A percentile compares a stretch with the other conserved stretches of the same genome.
Conservation (phyloP, 257 asterid genomes). For the Capsicum pubescens region DNA sequence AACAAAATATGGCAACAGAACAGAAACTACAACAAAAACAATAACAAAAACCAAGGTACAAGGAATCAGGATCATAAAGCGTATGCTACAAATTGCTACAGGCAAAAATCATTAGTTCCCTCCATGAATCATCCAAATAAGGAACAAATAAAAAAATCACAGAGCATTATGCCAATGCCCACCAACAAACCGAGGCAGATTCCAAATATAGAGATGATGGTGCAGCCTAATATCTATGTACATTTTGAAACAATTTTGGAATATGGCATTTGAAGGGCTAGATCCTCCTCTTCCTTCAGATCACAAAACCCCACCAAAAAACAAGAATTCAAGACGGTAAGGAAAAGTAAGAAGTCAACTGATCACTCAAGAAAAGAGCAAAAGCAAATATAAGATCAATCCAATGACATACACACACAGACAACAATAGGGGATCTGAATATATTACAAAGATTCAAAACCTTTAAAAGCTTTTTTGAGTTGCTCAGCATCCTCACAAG, state of each 20-base stretch:
- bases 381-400: neutral
- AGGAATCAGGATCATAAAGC: neutral
- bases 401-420: neutral
- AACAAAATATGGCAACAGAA: too few relatives aligned
- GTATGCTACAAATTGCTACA: neutral
- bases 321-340: neutral
- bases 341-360: neutral
- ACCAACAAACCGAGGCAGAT: neutral
- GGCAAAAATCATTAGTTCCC: neutral
- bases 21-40: too few relatives aligned
- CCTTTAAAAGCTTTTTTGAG: conserved; percentile 84
- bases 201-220: neutral
- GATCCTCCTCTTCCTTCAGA: neutral
- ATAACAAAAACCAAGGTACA: too few relatives aligned
- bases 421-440: conserved; percentile 3
- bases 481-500: conserved; percentile 68
- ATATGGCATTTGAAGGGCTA: neutral
- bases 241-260: neutral
- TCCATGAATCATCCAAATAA: neutral
- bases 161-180: neutral
- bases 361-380: neutral
- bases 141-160: neutral
- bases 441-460: conserved; percentile 3
- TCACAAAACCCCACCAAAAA: neutral
- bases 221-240: neutral